phyloP scores from a whole-genome alignment of 352 stramenopile genomes.

The Achlya hypogyna region DNA sequence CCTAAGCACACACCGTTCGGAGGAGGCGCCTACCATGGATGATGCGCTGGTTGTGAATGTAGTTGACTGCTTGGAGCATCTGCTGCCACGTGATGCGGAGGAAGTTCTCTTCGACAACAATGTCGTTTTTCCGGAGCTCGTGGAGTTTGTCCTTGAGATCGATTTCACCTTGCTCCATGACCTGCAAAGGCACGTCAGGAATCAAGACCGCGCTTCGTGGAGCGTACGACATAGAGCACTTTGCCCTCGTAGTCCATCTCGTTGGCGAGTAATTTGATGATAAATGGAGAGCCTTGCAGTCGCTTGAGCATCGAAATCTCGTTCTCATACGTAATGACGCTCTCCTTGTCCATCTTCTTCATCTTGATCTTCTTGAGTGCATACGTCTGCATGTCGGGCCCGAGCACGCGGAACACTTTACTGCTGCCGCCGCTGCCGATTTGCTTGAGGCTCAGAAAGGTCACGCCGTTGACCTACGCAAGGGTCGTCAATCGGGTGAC shows the following conservation, averaged over 20 bases:
- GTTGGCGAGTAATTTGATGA: conserved; percentile 93
- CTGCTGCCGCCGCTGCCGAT: conserved; percentile 96
- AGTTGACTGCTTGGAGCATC: conserved; percentile 96
- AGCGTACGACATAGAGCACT: conserved; percentile 57
- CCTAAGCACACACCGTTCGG: neutral
- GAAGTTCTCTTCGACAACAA: conserved; percentile 93
- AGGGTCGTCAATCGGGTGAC: neutral
- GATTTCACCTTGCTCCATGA: conserved; percentile 97
- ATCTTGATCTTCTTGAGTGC: conserved; percentile 98
- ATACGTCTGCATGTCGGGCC: conserved; percentile 88
- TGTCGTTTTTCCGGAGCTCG: conserved; percentile 44
- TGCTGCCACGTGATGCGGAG: conserved; percentile 97
- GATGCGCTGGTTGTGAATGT: conserved; percentile 94
- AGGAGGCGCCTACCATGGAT: conserved; percentile 60
- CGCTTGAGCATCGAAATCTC: conserved; percentile 93
- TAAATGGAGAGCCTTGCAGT: conserved; percentile 91
- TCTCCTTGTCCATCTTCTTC: conserved; percentile 81
- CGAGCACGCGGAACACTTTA: conserved; percentile 95
- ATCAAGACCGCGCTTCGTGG: neutral
- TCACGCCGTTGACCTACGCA: conserved; percentile 82
- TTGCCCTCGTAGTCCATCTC: conserved; percentile 85
- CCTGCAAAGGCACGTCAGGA: conserved; percentile 28
- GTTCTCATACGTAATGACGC: conserved; percentile 94
- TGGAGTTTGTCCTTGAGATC: conserved; percentile 92
- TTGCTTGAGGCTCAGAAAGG: conserved; percentile 93